Percentiles rank a stretch among this genome's conserved stretches.
phyloP scores from a whole-genome alignment of 1,139 yeast genomes.

The Candida glucosophila region DNA sequence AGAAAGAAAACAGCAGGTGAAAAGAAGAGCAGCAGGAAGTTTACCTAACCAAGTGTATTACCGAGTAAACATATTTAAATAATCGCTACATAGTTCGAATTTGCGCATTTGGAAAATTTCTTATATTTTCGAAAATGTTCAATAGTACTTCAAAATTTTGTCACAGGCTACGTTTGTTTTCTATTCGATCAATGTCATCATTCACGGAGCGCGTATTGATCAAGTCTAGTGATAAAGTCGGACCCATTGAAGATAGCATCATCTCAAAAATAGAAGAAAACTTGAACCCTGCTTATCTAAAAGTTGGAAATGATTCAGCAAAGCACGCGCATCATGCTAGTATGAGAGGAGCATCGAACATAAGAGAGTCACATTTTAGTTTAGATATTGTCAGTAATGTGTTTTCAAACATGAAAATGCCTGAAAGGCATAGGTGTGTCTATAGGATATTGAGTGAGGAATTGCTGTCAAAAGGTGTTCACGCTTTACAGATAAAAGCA shows the following conservation, averaged over 20 bases:
- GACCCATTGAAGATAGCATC: conserved; percentile 49
- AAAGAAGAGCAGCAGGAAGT: no score
- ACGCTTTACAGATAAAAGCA: conserved; percentile 82
- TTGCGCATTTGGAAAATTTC: no score
- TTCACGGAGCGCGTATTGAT: conserved; percentile 6
- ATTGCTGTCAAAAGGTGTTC: conserved; percentile 63
- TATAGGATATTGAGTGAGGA: conserved; percentile 68
- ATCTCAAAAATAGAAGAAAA: conserved; percentile 33
- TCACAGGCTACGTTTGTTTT: neutral
- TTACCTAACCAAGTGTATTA: no score
- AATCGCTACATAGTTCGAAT: no score
- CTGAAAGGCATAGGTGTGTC: conserved; percentile 72
- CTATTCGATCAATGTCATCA: conserved; percentile 2
- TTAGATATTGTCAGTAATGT: conserved; percentile 61
- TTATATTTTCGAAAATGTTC: neutral
- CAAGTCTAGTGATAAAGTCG: conserved; percentile 15
- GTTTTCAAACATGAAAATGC: conserved; percentile 61
- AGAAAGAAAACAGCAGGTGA: conserved; percentile 29
- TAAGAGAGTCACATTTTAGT: conserved; percentile 79
- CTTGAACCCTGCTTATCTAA: conserved; percentile 45
- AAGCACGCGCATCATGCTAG: conserved; percentile 89
- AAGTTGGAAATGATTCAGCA: conserved; percentile 71
- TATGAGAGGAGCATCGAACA: conserved; percentile 62
- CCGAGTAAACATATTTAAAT: no score
- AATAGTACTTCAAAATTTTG: neutral